Conservation (phyloP, 371 early-diverging fungal genomes). For the Rhizomucor pusillus region DNA sequence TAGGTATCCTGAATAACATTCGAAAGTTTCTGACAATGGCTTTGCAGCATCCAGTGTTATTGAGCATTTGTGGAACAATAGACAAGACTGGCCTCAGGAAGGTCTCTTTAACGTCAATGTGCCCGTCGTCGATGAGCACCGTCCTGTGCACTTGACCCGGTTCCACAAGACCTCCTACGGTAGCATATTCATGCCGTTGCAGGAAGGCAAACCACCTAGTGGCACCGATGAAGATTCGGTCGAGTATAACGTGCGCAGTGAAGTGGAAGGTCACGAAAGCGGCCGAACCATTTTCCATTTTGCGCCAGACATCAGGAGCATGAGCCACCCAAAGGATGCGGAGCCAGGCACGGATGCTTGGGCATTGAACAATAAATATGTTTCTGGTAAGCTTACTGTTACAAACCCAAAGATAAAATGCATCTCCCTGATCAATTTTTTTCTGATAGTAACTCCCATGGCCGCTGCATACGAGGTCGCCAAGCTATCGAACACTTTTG, state of each 20-base stretch:
- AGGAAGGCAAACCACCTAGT: not conserved
- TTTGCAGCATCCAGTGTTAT: constrained; percentile 29
- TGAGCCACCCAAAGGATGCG: constrained; percentile 18
- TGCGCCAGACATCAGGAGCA: constrained; percentile 28
- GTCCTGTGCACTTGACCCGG: constrained; percentile 36
- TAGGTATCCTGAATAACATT: not conserved
- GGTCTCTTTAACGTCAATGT: constrained; percentile 43
- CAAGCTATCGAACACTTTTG: constrained; percentile 15
- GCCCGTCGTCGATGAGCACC: constrained; percentile 28
- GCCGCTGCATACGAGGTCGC: constrained; percentile 25
- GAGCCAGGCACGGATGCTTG: constrained; percentile 37
- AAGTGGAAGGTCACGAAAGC: constrained; percentile 16
- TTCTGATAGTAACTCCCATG: constrained; percentile 35
- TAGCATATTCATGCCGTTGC: constrained; percentile 24
- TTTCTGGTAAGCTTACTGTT: too few relatives aligned
- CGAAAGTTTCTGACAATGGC: not conserved
- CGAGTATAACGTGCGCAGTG: constrained; percentile 18
- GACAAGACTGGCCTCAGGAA: constrained; percentile 37
- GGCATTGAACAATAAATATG: constrained; percentile 32
- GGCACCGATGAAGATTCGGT: constrained; percentile 7
- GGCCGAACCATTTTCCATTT: constrained; percentile 21
- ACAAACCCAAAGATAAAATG: too few relatives aligned
- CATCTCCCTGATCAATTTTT: constrained; percentile 1
- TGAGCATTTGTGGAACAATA: constrained; percentile 17
- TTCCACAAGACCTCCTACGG: constrained; percentile 30